These are phyloP conservation scores for Dicorynia guianensis DNA, from an alignment of 306 rosid species.

Conservation along the genomic window DNA sequence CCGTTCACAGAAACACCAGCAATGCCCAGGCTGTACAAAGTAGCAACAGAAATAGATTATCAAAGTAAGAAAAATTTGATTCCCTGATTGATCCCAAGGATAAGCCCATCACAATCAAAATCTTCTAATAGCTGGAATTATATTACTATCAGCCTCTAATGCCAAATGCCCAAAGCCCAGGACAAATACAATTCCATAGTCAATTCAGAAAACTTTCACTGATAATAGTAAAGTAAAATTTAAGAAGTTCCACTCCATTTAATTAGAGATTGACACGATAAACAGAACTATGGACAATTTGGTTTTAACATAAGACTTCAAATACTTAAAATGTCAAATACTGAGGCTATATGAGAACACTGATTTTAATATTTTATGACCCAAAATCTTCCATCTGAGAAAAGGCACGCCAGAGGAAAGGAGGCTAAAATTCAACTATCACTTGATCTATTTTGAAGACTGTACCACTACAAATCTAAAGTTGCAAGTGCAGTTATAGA, in stretches of 20 bases:
- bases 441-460: not conserved
- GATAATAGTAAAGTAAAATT: not conserved
- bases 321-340: conserved; percentile 7
- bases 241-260: conserved; percentile 14
- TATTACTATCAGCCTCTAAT: not conserved
- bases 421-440: not conserved
- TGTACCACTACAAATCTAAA: not conserved
- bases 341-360: not conserved
- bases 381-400: not conserved
- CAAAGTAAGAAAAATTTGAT: not conserved
- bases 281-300: not conserved
- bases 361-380: not conserved
- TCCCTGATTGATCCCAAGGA: conserved; percentile 9
- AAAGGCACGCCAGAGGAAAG: not conserved
- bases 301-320: not conserved
- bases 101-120: conserved; percentile 1
- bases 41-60: not conserved
- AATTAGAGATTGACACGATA: conserved; percentile 2
- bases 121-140: not conserved
- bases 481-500: not conserved
- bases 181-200: not conserved
- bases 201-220: not conserved
- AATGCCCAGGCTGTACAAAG: conserved; percentile 3
- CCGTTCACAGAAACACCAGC: conserved; percentile 8
- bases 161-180: not conserved